Base-by-base conservation (phyloP, 768 basidiomycete species). In the Psilocybe sp. region DNA sequence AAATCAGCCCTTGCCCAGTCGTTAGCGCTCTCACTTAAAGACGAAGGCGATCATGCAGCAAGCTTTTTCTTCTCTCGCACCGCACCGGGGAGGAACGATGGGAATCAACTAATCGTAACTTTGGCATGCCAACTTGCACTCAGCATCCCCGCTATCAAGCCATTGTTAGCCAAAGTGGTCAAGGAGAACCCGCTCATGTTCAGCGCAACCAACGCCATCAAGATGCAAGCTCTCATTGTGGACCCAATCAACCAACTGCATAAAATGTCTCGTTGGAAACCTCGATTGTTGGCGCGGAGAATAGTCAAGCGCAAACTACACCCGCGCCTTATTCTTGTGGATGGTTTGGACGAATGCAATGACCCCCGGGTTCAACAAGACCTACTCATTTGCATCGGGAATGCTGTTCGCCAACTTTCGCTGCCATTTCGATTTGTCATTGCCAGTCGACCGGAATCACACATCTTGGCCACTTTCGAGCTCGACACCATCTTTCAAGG, bases 1-100 rank as follows among this genome's bases (percentile, higher is more conserved):
- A 60, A 60, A 45, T 60, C 59, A 12, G 55, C 53, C 14, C 32
- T 60, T 31, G 50, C 49, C 6, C 55, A 60, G 19, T 44, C 55
- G 6, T 41, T 57, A 13, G 55, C 55, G 2, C 48, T 56, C 32
- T 34, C 50, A 16, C 52, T 48, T 36, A 38, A 43, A 10, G 40
- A 50, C 15, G 5, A 40, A 34, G 23, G 45, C 11, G 32, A 46
- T 28, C 47, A 56, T 5, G 45, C 51, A n/a, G 58, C 55, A 42
- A 28, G 28, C 28, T 42, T 42, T 28, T 42, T 42, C 40, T 18
- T 42, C n/a, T 42, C 40, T 10, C n/a, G 55, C 20, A 52, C 54
- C 3, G 51, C 49, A 5, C 19, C 47, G 8, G 34, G 51, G 13
- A 49, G 51, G 38, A 52, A 47, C 31, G 45, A 54, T 32, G 51